A percentile compares a stretch with the other conserved stretches of the same genome.
Conservation (phyloP, 73 alveolate species). For the Stentor coeruleus region DNA sequence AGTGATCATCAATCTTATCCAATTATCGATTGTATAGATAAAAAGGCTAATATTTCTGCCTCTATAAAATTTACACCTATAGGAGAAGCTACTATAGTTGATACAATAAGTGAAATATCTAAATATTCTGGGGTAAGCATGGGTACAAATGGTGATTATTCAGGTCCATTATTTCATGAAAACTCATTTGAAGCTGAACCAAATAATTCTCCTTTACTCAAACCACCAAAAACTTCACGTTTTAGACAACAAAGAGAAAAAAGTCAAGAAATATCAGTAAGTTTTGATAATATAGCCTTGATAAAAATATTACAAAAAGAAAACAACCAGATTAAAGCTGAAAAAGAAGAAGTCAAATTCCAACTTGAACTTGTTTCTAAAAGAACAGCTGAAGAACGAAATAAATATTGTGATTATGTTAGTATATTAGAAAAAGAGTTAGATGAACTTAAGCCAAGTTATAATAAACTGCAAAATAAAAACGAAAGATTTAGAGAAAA, state of each 20-base stretch:
- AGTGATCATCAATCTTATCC: not conserved
- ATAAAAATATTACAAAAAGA: not conserved
- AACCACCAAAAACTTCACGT: not conserved
- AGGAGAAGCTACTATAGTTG: not conserved
- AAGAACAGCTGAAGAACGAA: not conserved
- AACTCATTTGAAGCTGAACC: not conserved
- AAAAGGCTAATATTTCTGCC: not conserved
- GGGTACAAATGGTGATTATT: not conserved
- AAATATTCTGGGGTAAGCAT: not conserved
- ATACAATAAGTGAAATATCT: not conserved
- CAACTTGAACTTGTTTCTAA: not conserved
- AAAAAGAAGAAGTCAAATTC: not conserved
- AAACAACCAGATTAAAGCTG: not conserved
- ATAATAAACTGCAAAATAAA: not conserved
- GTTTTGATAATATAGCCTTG: not conserved
- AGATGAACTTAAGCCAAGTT: not conserved
- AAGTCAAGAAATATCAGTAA: not conserved
- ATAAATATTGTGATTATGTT: not conserved
- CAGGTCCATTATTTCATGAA: not conserved
- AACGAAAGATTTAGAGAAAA: not conserved
- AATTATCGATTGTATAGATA: not conserved
- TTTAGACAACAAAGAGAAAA: not conserved
- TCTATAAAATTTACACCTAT: not conserved
- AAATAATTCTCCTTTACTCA: constrained; percentile 4
- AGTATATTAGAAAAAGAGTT: not conserved